These are phyloP conservation scores for Lactifluus hygrophoroides DNA, from an alignment of 768 basidiomycete species.

Conservation along the genomic window DNA sequence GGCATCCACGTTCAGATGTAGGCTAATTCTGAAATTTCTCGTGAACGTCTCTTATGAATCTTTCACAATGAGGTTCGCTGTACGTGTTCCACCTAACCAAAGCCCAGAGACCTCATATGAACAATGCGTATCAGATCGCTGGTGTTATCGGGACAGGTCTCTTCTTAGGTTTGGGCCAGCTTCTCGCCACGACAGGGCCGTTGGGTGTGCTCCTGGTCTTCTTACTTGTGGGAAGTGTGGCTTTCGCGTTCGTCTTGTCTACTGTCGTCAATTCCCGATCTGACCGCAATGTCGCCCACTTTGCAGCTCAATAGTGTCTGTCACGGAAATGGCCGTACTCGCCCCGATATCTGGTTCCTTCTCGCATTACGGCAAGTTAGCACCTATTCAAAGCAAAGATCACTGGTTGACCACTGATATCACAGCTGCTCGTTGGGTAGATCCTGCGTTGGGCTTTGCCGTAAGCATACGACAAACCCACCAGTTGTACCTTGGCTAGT, in stretches of 20 bases:
- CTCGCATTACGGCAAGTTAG: conserved; percentile 23
- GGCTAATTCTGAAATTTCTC: background rate
- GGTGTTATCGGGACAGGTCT: conserved; percentile 28
- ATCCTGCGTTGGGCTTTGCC: conserved; percentile 28
- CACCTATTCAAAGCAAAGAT: background rate
- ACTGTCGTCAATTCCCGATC: background rate
- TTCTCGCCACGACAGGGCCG: conserved; percentile 25
- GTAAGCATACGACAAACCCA: conserved; percentile 15
- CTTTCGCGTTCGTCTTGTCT: conserved; percentile 24
- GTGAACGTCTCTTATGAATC: background rate
- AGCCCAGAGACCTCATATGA: background rate
- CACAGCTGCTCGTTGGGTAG: conserved; percentile 28
- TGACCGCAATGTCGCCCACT: background rate
- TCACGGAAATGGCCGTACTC: conserved; percentile 27
- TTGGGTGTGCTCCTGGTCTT: conserved; percentile 27
- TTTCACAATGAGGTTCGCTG: conserved; percentile 9
- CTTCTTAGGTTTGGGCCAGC: conserved; percentile 26
- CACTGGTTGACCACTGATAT: background rate
- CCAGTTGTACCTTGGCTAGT: background rate
- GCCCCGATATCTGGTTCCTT: conserved; percentile 27
- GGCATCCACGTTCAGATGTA: conserved; percentile 19
- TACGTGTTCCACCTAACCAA: background rate
- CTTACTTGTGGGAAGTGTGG: conserved; percentile 24
- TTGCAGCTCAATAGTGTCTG: conserved; percentile 24
- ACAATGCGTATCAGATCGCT: conserved; percentile 19